A percentile compares a stretch with the other conserved stretches of the same genome.
Evolutionary conservation across 257 asterid genomes (phyloP).

Genomic region (Cruciata laevipes): DNA sequence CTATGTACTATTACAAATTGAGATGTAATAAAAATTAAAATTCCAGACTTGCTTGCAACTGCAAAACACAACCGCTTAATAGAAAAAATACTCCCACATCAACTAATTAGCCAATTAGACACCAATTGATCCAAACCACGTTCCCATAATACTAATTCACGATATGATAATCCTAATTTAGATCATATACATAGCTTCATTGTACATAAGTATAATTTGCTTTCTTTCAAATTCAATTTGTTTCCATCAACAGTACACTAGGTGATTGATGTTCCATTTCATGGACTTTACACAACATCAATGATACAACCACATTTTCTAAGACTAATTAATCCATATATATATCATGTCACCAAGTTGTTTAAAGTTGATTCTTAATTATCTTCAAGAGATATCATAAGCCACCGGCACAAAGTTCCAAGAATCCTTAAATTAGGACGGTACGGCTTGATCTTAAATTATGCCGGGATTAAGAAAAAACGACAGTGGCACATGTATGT

Average conservation of each 20-base stretch:
- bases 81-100: too few relatives aligned
- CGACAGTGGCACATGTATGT: neutral
- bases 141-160: too few relatives aligned
- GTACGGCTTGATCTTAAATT: neutral
- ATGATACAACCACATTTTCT: neutral
- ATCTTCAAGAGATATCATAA: neutral
- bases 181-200: too few relatives aligned
- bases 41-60: too few relatives aligned
- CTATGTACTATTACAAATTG: too few relatives aligned
- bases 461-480: neutral
- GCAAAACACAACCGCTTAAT: too few relatives aligned
- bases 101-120: too few relatives aligned
- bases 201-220: too few relatives aligned
- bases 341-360: neutral
- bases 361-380: constrained; percentile 13
- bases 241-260: neutral
- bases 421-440: neutral
- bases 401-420: neutral
- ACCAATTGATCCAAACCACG: too few relatives aligned
- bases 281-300: neutral
- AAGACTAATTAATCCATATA: neutral
- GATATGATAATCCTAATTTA: too few relatives aligned
- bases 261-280: neutral
- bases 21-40: too few relatives aligned
- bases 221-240: too few relatives aligned